Percentiles rank a stretch among this genome's conserved stretches.
Conservation (phyloP, 1,139 yeast genomes). For the Saccharomyces hybrid region DNA sequence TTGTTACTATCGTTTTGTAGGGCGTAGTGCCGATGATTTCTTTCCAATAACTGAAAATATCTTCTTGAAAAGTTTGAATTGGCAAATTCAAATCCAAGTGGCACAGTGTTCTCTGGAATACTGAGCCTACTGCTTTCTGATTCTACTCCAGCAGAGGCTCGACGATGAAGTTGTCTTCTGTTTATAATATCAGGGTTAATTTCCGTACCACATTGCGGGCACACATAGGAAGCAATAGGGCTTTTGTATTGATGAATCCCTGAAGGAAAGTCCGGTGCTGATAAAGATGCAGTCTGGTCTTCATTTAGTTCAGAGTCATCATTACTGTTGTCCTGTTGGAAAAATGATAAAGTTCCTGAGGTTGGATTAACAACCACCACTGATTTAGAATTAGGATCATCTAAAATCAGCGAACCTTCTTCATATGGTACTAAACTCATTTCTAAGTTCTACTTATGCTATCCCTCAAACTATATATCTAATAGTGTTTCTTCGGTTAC, state of each 20-base stretch:
- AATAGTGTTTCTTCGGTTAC: not conserved
- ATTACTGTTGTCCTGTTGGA: slow-evolving; percentile 13
- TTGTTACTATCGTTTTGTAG: slow-evolving; percentile 2
- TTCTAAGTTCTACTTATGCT: not conserved
- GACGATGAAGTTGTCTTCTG: not conserved
- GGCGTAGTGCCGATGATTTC: slow-evolving; percentile 11
- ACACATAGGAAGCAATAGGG: slow-evolving; percentile 11
- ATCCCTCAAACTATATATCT: not conserved
- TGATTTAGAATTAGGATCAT: slow-evolving; percentile 26
- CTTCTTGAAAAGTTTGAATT: slow-evolving; percentile 1
- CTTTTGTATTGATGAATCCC: slow-evolving; percentile 4
- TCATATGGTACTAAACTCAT: slow-evolving; percentile 28
- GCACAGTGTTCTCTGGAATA: not conserved
- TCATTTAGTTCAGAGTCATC: not conserved
- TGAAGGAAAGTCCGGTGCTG: slow-evolving; percentile 1
- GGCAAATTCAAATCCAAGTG: not conserved
- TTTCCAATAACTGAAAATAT: slow-evolving; percentile 9
- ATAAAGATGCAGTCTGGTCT: slow-evolving; percentile 2
- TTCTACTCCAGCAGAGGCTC: not conserved
- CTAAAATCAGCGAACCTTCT: slow-evolving; percentile 24
- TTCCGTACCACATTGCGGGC: slow-evolving; percentile 17
- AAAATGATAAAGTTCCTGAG: slow-evolving; percentile 22
- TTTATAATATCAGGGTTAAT: not conserved
- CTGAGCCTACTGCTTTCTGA: not conserved
- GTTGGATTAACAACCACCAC: slow-evolving; percentile 26